phyloP scores from a whole-genome alignment of 495 filamentous ascomycete species.

The Usnea hakonensis region DNA sequence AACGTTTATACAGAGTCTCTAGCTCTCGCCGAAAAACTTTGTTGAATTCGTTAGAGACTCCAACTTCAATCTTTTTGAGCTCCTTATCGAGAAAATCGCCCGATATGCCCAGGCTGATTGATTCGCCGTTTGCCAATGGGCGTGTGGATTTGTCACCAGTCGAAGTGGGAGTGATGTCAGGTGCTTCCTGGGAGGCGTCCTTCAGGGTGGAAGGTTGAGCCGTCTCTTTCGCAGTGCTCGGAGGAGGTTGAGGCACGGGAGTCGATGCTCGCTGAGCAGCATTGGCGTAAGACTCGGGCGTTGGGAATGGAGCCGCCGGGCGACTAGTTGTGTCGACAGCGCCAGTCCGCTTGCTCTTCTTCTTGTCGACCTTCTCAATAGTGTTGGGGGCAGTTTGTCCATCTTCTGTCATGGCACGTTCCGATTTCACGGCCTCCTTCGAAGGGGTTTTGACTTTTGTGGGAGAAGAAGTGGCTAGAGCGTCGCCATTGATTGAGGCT shows the following conservation, averaged over 20 bases:
- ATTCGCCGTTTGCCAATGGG: slow-evolving; percentile 19
- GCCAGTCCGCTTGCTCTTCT: slow-evolving; percentile 51
- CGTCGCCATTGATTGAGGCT: slow-evolving; percentile 40
- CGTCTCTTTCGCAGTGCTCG: slow-evolving; percentile 7
- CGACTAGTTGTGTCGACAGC: slow-evolving; percentile 33
- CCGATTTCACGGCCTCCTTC: slow-evolving; percentile 28
- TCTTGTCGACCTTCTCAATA: slow-evolving; percentile 48
- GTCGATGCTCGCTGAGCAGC: slow-evolving; percentile 12
- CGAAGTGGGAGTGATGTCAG: slow-evolving; percentile 9
- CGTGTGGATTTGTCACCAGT: slow-evolving; percentile 11
- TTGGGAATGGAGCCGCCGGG: slow-evolving; percentile 16
- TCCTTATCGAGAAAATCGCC: slow-evolving; percentile 42
- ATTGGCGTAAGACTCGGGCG: slow-evolving; percentile 17
- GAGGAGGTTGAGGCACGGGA: slow-evolving; percentile 18
- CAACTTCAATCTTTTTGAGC: slow-evolving; percentile 47
- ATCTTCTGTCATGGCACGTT: slow-evolving; percentile 34
- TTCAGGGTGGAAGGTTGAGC: neutral
- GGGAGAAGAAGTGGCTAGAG: slow-evolving; percentile 28
- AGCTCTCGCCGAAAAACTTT: slow-evolving; percentile 51
- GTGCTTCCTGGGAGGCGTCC: slow-evolving; percentile 2
- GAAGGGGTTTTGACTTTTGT: slow-evolving; percentile 35
- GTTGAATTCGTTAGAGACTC: slow-evolving; percentile 47
- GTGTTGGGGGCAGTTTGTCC: slow-evolving; percentile 29
- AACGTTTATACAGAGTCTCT: slow-evolving; percentile 49
- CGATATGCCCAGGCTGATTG: slow-evolving; percentile 31